Evolutionary conservation across 164 flowering plant species (phyloP).

Genomic region (Berberis vulgaris): DNA sequence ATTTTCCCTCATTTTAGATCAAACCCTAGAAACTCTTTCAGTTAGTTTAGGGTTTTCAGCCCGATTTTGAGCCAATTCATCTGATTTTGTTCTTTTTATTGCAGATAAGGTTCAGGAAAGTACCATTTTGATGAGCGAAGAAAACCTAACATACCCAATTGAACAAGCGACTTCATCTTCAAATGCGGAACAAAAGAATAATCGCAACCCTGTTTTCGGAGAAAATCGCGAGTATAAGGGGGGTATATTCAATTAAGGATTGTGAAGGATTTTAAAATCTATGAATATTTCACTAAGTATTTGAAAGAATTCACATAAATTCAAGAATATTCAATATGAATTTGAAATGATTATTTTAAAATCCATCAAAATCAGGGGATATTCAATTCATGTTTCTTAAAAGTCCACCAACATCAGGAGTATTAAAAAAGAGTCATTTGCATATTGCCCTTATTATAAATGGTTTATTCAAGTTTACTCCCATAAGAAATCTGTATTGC

Average conservation of each 20-base stretch:
- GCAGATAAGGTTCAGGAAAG: slow-evolving; percentile 19
- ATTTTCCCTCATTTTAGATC: slow-evolving; percentile 1
- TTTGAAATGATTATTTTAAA: too few relatives aligned
- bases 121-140: slow-evolving; percentile 14
- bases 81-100: background rate
- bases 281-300: slow-evolving; percentile 20
- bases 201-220: slow-evolving; percentile 26
- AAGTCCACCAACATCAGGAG: too few relatives aligned
- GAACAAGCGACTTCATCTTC: background rate
- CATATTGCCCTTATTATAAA: too few relatives aligned
- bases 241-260: too few relatives aligned
- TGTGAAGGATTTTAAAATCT: slow-evolving; percentile 21
- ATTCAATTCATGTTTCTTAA: too few relatives aligned
- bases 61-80: slow-evolving; percentile 1
- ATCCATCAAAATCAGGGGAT: too few relatives aligned
- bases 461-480: too few relatives aligned
- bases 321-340: too few relatives aligned
- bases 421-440: too few relatives aligned
- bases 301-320: background rate
- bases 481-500: too few relatives aligned
- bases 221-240: slow-evolving; percentile 35
- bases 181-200: slow-evolving; percentile 19
- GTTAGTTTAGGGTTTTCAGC: too few relatives aligned
- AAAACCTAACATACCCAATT: background rate
- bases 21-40: slow-evolving; percentile 1